Evolutionary conservation across 1,284 basidiomycete genomes (phyloP).

Genomic region (Kwoniella shivajii): DNA sequence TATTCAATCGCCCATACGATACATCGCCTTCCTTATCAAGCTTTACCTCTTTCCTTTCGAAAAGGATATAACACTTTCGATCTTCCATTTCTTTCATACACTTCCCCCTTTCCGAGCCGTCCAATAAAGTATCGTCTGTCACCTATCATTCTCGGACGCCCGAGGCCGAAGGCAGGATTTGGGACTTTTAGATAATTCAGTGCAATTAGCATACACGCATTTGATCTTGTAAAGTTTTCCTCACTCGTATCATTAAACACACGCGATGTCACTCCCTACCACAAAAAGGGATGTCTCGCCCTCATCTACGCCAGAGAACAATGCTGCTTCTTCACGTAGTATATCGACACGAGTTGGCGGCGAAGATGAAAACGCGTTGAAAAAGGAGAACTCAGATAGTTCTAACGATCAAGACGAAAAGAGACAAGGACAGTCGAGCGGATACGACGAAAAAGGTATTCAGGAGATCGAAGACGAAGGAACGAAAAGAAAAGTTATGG

Average conservation of each 20-base stretch:
- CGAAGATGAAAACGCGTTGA: conserved; percentile 4
- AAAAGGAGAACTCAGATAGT: not conserved
- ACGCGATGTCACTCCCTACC: conserved; percentile 1
- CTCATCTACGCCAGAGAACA: not conserved
- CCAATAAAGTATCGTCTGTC: too few species aligned
- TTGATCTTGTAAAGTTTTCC: not conserved
- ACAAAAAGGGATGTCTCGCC: conserved; percentile 7
- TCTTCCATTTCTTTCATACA: too few species aligned
- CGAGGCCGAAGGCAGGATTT: too few species aligned
- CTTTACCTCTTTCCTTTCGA: not conserved
- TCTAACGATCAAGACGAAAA: conserved; percentile 1
- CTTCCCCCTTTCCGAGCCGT: too few species aligned
- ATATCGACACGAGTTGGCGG: conserved; percentile 14
- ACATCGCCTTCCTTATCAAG: not conserved
- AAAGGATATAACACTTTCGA: not conserved
- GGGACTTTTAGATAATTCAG: too few species aligned
- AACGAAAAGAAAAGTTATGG: conserved; percentile 40
- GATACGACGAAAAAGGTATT: conserved; percentile 28
- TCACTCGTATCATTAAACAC: not conserved
- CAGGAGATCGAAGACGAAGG: conserved; percentile 32
- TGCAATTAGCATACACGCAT: too few species aligned
- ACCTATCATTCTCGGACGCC: not conserved
- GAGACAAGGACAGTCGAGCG: not conserved
- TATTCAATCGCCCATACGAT: not conserved
- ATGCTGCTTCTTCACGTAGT: conserved; percentile 8